These are phyloP conservation scores for Tripterygium wilfordii DNA, from an alignment of 177 flowering plant genomes.

Conservation along the genomic window DNA sequence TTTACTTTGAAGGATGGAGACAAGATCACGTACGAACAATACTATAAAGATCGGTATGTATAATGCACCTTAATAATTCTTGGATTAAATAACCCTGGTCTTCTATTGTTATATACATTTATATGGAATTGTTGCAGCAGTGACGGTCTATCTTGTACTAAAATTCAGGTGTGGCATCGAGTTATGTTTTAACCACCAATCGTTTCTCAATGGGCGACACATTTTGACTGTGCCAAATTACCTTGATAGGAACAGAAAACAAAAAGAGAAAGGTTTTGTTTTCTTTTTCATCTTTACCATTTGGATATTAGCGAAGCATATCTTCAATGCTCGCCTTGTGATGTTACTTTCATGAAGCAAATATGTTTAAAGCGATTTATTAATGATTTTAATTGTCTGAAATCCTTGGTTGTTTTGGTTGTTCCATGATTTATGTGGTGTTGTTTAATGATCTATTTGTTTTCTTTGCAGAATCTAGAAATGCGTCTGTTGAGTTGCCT, in stretches of 20 bases:
- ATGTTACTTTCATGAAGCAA: too few species aligned
- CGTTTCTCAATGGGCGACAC: conserved; percentile 39
- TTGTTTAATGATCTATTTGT: background rate
- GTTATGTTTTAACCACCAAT: conserved; percentile 26
- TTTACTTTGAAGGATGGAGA: conserved; percentile 25
- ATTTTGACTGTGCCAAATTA: conserved; percentile 44
- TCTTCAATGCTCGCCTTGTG: too few species aligned
- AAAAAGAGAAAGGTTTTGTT: conserved; percentile 35
- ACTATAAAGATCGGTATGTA: conserved; percentile 24
- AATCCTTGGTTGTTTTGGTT: conserved; percentile 12
- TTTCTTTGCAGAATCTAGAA: conserved; percentile 38
- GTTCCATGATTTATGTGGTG: background rate
- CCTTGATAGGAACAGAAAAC: conserved; percentile 18
- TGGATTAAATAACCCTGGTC: too few species aligned
- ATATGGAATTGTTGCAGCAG: too few species aligned
- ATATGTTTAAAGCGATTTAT: too few species aligned
- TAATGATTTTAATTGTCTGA: conserved; percentile 24
- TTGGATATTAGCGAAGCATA: too few species aligned
- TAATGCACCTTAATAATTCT: background rate
- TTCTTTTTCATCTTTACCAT: background rate
- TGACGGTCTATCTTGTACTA: background rate
- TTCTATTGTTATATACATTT: too few species aligned
- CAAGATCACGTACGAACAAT: conserved; percentile 37
- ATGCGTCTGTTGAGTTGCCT: conserved; percentile 58
- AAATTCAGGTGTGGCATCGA: conserved; percentile 44